These are phyloP conservation scores for Balansia obtecta DNA, from an alignment of 2,329 filamentous ascomycete species.

Conservation along the genomic window DNA sequence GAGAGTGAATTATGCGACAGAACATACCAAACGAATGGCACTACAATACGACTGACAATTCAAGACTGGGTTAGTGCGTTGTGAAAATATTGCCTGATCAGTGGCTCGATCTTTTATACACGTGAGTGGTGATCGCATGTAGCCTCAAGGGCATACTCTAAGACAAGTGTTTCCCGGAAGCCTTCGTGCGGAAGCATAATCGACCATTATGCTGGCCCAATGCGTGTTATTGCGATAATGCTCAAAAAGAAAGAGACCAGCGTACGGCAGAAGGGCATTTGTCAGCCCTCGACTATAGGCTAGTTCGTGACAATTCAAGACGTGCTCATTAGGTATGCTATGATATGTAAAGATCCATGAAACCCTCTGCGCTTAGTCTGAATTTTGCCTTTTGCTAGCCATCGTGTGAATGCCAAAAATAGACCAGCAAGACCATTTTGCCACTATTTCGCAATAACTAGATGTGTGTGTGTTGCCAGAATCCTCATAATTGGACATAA, in stretches of 20 bases:
- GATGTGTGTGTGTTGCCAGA: background rate
- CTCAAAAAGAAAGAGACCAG: too few relatives aligned
- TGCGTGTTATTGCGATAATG: too few relatives aligned
- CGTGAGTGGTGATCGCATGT: background rate
- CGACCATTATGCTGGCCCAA: too few relatives aligned
- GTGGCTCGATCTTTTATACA: background rate
- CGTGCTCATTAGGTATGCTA: background rate
- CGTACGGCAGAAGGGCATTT: too few relatives aligned
- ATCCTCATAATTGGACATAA: constrained; percentile 6
- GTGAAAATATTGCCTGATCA: background rate
- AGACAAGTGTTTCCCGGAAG: too few relatives aligned
- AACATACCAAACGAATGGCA: background rate
- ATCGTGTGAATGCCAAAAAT: background rate
- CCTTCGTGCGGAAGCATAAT: too few relatives aligned
- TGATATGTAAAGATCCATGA: background rate
- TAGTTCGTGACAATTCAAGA: background rate
- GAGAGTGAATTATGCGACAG: background rate
- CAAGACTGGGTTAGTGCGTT: background rate
- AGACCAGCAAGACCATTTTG: background rate
- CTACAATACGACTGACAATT: background rate
- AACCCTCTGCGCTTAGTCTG: background rate
- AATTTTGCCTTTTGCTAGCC: background rate
- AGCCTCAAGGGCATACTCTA: too few relatives aligned
- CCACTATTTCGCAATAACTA: background rate
- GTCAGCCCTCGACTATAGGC: too few relatives aligned